Conservation (phyloP, 768 basidiomycete genomes). For the Amylocystis lapponica region DNA sequence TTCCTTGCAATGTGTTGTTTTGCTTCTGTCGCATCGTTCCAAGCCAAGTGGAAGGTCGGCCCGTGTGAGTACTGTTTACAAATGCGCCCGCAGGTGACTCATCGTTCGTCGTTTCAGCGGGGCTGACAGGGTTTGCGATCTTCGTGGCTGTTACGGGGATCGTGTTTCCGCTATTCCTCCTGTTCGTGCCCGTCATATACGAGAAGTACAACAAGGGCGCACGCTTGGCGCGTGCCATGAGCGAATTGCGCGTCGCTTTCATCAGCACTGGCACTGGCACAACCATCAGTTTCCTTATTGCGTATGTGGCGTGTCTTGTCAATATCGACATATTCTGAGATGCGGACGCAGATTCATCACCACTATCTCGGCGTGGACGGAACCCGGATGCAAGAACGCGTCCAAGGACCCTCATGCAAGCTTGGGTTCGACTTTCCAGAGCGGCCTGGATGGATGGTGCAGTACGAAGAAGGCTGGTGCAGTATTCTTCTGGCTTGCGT, state of each 20-base stretch:
- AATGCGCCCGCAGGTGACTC: not conserved
- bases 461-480: conserved; percentile 87
- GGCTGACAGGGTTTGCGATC: conserved; percentile 79
- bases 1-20: conserved; percentile 91
- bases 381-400: conserved; percentile 84
- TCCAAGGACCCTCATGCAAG: conserved; percentile 74
- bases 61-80: conserved; percentile 59
- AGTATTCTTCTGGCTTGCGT: conserved; percentile 86
- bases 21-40: conserved; percentile 84
- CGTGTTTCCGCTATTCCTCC: conserved; percentile 64
- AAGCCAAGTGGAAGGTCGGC: conserved; percentile 77
- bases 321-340: not conserved
- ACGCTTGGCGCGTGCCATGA: conserved; percentile 72
- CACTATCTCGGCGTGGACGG: conserved; percentile 82
- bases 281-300: conserved; percentile 63
- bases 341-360: conserved; percentile 54
- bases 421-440: conserved; percentile 56
- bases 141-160: conserved; percentile 74
- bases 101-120: conserved; percentile 59
- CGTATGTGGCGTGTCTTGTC: conserved; percentile 44
- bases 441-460: conserved; percentile 77
- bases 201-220: conserved; percentile 82
- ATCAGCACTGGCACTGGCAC: conserved; percentile 74
- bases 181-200: conserved; percentile 73
- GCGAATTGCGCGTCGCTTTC: conserved; percentile 77